Conservation (phyloP, 306 rosid genomes). For the Crotalaria pallida region DNA sequence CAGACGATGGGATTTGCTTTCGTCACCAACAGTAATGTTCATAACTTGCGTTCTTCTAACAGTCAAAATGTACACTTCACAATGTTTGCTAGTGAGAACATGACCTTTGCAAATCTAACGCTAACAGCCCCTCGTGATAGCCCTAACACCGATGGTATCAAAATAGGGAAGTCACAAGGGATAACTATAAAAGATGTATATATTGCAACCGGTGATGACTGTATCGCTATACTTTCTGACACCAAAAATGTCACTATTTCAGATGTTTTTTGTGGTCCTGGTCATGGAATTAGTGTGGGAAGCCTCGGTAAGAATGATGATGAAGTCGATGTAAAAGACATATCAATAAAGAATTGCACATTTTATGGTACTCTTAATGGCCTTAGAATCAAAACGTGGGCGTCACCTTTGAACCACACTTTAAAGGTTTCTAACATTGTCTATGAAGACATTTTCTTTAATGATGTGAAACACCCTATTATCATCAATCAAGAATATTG, state of each 20-base stretch:
- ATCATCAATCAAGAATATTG: conserved; percentile 57
- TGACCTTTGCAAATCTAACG: conserved; percentile 25
- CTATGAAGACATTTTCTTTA: conserved; percentile 48
- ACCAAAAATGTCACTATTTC: conserved; percentile 23
- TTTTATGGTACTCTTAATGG: conserved; percentile 40
- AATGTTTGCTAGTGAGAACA: conserved; percentile 33
- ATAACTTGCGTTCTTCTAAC: conserved; percentile 37
- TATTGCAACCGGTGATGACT: conserved; percentile 58
- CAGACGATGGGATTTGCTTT: conserved; percentile 54
- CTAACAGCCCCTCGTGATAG: conserved; percentile 42
- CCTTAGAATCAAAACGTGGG: conserved; percentile 66
- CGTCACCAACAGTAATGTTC: conserved; percentile 39
- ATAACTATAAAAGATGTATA: conserved; percentile 17
- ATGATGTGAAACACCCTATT: conserved; percentile 40
- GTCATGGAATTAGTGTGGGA: conserved; percentile 72
- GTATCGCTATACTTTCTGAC: conserved; percentile 46
- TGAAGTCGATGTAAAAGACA: conserved; percentile 35
- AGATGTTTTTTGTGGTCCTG: conserved; percentile 50
- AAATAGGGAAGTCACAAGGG: conserved; percentile 32
- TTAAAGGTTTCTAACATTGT: conserved; percentile 26
- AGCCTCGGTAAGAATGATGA: conserved; percentile 38
- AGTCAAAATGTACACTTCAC: conserved; percentile 47
- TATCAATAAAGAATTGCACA: conserved; percentile 41
- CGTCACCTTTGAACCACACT: background rate
- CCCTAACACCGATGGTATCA: conserved; percentile 76